Evolutionary conservation across 345 rosid species (phyloP), one percentile per base, ranked within the genome.

Genomic region (Anastatica hierochuntica): DNA sequence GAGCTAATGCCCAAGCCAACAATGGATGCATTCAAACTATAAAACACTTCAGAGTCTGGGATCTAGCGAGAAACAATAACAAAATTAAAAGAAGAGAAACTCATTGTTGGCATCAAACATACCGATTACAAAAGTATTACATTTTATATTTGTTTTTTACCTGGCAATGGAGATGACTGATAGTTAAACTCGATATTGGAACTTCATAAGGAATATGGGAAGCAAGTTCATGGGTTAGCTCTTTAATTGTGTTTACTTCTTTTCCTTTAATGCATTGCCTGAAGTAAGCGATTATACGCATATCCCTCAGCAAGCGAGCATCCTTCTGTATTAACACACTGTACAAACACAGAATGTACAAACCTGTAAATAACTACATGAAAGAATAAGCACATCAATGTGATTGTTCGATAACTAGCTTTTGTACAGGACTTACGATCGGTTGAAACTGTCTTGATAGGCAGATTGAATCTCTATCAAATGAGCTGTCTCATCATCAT

Each of bases 131-230:
- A 29, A 14, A 1, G n/a, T 16, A 21, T 31, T 29, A 53, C 7
- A 9, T 37, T 26, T 52, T n/a, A 0, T 7, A 7, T 16, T n/a
- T 10, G 48, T 58, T 38, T 26, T 9, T 45, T 52, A 82, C 99
- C 94, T 88, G 82, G 56, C 76, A 77, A 51, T 94, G 77, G 15
- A 92, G 92, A 80, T 94, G 95, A 33, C 53, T 79, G 54, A 85
- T 82, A 43, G 75, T 81, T 73, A 94, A 75, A 38, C 76, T 74
- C 38, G 84, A 72, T 59, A 88, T 54, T 57, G 90, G 85, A 73
- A 92, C 88, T 76, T 85, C 85, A 43, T 88, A 88, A 43, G 98
- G 98, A 79, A 67, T 76, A 62, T 74, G 89, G 36, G 84, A 80
- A 56, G 98, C 82, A 44, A 92, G 74, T 52, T 94, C 95, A 64